phyloP scores from a whole-genome alignment of 306 rosid species.

The Prunus padus region DNA sequence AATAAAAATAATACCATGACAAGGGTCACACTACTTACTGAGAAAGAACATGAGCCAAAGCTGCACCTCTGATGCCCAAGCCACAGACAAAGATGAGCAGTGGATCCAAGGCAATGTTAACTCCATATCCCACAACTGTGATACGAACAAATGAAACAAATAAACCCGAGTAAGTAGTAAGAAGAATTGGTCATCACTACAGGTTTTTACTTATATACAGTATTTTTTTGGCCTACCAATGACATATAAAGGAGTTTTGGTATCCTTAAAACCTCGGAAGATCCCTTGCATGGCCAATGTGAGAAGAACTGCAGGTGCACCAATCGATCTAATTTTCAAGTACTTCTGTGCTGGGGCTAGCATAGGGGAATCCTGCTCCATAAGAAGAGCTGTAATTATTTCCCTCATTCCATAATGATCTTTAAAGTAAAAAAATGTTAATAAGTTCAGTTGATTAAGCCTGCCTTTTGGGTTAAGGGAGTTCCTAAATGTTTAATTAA shows the following conservation, averaged over 20 bases:
- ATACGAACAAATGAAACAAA: constrained; percentile 13
- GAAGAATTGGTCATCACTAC: neutral
- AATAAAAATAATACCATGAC: neutral
- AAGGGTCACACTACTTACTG: constrained; percentile 57
- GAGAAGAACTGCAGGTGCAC: constrained; percentile 99
- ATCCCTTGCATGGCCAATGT: constrained; percentile 99
- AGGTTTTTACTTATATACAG: neutral
- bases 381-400: constrained; percentile 1
- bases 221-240: constrained; percentile 47
- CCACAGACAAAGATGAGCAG: constrained; percentile 66
- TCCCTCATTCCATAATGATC: neutral
- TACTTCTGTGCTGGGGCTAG: constrained; percentile 66
- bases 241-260: constrained; percentile 89
- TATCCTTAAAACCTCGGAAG: constrained; percentile 94
- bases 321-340: constrained; percentile 75
- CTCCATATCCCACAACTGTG: constrained; percentile 62
- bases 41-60: constrained; percentile 86
- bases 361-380: constrained; percentile 74
- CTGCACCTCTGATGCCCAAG: constrained; percentile 93
- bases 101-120: constrained; percentile 76
- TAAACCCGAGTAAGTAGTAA: neutral
- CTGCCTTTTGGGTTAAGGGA: too few species aligned
- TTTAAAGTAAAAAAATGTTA: too few species aligned
- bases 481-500: too few species aligned
- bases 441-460: too few species aligned